Evolutionary conservation across 192 early-diverging fungal species (phyloP), one percentile per base, ranked within the genome.

Genomic region (Pilobolus umbonatus): DNA sequence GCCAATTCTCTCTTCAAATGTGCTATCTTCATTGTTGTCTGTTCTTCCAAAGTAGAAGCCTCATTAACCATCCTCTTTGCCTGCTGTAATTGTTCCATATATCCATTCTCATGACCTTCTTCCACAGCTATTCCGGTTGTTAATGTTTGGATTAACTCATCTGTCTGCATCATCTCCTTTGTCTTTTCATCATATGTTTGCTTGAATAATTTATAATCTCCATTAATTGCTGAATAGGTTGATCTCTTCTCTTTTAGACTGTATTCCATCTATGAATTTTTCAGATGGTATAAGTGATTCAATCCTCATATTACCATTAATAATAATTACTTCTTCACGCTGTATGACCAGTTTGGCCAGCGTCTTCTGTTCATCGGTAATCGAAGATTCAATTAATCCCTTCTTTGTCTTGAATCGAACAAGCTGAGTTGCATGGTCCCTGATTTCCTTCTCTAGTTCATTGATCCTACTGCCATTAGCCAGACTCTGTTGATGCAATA

Each of bases 41-140:
- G 94, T 69, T 97, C 88, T 38, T 81, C 79, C 8, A 74, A 65
- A 1, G 88, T 90, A 1, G 78, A 78, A 2, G 89, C 81, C 22
- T 84, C 71, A 21, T 72, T 78, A 7, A 77, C 81, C 12, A 72
- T 75, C 38, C 79, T 83, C 58, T 87, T 88, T 26, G 84, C 85
- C 44, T 80, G 74, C 68, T 91, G 84, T n/a, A 99, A 72, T 64
- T 98, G 96, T 73, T 96, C 89, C 86, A 94, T 87, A 57, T 96
- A 99, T 2, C 96, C 94, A 62, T 88, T 92, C 56, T 99, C 92
- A 55, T 94, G 85, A 5, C 95, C 94, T 64, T 95, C 91, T 44
- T 86, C 83, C 2, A 92, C 83, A 14, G 95, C 80, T 28, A 99
- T 71, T 22, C 97, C 97, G 0, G 95, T 99, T 1, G 92, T 91